Evolutionary conservation across 2,329 filamentous ascomycete genomes (phyloP).

Genomic region (Dactylella cylindrospora): DNA sequence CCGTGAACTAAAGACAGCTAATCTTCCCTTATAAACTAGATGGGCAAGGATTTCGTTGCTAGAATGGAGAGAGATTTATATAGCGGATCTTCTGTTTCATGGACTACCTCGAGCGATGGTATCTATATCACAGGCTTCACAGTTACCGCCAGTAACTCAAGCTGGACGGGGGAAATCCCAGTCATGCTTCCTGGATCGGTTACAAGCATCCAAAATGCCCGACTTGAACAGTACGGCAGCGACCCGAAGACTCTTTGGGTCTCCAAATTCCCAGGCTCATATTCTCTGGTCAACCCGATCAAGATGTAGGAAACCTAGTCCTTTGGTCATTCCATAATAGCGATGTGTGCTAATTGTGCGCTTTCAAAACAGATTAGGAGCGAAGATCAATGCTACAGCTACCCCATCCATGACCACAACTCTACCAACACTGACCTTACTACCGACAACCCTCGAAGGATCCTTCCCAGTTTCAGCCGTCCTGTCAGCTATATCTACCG

Average conservation of each 20-base stretch:
- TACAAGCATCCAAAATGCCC: slow-evolving; percentile 54
- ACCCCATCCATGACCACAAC: slow-evolving; percentile 18
- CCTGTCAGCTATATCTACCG: slow-evolving; percentile 11
- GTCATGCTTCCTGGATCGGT: slow-evolving; percentile 58
- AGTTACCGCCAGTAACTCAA: slow-evolving; percentile 16
- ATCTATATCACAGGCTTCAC: slow-evolving; percentile 48
- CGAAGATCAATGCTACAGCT: slow-evolving; percentile 13
- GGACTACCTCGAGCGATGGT: slow-evolving; percentile 52
- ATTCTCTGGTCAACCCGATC: slow-evolving; percentile 6
- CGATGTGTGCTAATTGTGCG: background rate
- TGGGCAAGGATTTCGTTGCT: slow-evolving; percentile 11
- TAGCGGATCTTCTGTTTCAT: slow-evolving; percentile 9
- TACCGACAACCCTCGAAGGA: slow-evolving; percentile 13
- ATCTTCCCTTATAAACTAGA: background rate
- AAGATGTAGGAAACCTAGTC: slow-evolving; percentile 8
- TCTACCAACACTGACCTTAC: slow-evolving; percentile 9
- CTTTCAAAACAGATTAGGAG: slow-evolving; percentile 6
- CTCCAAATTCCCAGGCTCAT: slow-evolving; percentile 24
- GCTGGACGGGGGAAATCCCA: slow-evolving; percentile 58
- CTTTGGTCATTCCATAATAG: background rate
- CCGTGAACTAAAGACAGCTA: too few species aligned
- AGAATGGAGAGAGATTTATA: slow-evolving; percentile 38
- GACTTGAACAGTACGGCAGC: slow-evolving; percentile 58
- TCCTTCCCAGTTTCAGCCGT: slow-evolving; percentile 31
- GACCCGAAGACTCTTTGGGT: slow-evolving; percentile 60